Conservation (phyloP, 352 stramenopile genomes). For the Phytophthora syringae region DNA sequence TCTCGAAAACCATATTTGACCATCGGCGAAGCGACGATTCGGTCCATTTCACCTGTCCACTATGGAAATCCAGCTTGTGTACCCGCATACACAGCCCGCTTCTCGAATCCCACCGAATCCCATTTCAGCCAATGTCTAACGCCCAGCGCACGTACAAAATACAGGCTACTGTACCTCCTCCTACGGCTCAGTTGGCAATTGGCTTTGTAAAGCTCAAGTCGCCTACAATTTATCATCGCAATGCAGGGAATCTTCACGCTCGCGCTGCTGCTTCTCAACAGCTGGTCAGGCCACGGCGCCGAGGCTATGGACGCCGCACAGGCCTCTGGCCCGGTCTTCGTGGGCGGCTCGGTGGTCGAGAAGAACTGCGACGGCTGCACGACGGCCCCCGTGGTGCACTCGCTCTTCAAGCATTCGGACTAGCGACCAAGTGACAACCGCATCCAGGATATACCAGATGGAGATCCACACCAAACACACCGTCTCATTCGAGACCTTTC, state of each 20-base stretch:
- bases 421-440: no score
- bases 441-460: no score
- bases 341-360: conserved; percentile 29
- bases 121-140: conserved; percentile 28
- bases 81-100: conserved; percentile 2
- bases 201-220: neutral
- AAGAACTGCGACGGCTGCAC: conserved; percentile 22
- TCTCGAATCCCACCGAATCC: conserved; percentile 25
- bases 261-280: conserved; percentile 45
- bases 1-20: neutral
- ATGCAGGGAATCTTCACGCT: conserved; percentile 58
- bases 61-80: neutral
- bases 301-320: conserved; percentile 18
- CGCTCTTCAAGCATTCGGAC: conserved; percentile 30
- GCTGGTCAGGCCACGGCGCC: conserved; percentile 20
- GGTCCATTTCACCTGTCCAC: neutral
- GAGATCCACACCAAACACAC: neutral
- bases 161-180: no score
- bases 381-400: conserved; percentile 15
- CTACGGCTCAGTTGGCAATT: conserved; percentile 32
- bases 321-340: conserved; percentile 16
- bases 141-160: conserved; percentile 24
- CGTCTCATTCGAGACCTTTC: no score
- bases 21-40: neutral
- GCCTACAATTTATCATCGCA: neutral